These are phyloP conservation scores for Perilla frutescens DNA, from an alignment of 257 asterid genomes.

Conservation along the genomic window DNA sequence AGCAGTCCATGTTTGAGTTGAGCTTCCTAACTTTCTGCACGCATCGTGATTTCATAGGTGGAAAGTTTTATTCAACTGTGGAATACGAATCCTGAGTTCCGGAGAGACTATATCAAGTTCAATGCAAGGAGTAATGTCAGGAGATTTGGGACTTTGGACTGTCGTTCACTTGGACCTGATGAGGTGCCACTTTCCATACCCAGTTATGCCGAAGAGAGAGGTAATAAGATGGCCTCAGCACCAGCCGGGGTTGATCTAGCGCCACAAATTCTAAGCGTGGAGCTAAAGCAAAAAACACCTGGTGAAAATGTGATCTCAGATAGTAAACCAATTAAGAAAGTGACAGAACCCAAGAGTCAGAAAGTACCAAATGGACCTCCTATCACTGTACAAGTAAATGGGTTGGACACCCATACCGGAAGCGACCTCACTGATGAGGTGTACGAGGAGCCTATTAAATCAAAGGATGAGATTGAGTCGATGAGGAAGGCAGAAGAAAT, in stretches of 20 bases:
- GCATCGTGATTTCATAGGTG: slow-evolving; percentile 52
- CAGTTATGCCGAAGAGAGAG: slow-evolving; percentile 53
- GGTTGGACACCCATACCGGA: slow-evolving; percentile 41
- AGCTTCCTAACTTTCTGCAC: slow-evolving; percentile 7
- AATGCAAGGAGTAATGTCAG: slow-evolving; percentile 69
- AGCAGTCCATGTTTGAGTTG: slow-evolving; percentile 9
- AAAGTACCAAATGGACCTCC: slow-evolving; percentile 35
- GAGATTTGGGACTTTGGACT: slow-evolving; percentile 91
- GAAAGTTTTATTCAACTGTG: slow-evolving; percentile 73
- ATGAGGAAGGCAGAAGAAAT: slow-evolving; percentile 66
- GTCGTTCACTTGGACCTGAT: slow-evolving; percentile 85
- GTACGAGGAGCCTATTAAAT: slow-evolving; percentile 46
- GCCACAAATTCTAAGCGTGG: slow-evolving; percentile 42
- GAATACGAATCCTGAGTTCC: slow-evolving; percentile 71
- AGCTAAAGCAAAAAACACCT: slow-evolving; percentile 45
- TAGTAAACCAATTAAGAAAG: slow-evolving; percentile 31
- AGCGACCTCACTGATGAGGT: slow-evolving; percentile 37
- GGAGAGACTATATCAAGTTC: slow-evolving; percentile 64
- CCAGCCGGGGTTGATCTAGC: slow-evolving; percentile 39
- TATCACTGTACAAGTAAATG: slow-evolving; percentile 38
- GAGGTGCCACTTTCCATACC: slow-evolving; percentile 72
- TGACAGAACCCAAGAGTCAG: slow-evolving; percentile 43
- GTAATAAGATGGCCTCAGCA: slow-evolving; percentile 37
- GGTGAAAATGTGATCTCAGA: slow-evolving; percentile 32
- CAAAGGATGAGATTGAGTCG: slow-evolving; percentile 63